Percentiles rank a stretch among this genome's conserved stretches.
Conservation (phyloP, 2,329 filamentous ascomycete species). For the Furcasterigmium sp. region DNA sequence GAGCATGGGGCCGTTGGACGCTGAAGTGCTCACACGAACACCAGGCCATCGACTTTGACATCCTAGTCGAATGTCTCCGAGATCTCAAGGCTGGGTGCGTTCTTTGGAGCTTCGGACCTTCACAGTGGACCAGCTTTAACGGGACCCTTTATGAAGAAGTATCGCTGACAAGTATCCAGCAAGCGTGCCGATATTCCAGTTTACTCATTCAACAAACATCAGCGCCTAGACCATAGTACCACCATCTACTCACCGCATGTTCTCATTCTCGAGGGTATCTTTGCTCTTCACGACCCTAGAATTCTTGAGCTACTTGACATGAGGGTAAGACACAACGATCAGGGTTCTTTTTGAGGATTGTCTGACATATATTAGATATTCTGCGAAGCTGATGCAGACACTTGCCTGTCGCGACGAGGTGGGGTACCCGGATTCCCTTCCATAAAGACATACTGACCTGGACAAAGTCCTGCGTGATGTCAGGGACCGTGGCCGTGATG, state of each 20-base stretch:
- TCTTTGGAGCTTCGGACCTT: no score
- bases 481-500: slow-evolving; percentile 79
- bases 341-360: background rate
- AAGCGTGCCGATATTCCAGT: slow-evolving; percentile 87
- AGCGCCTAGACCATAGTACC: slow-evolving; percentile 71
- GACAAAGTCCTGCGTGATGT: slow-evolving; percentile 76
- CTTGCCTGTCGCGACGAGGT: slow-evolving; percentile 87
- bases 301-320: slow-evolving; percentile 86
- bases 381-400: slow-evolving; percentile 91
- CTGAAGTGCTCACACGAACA: background rate
- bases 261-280: slow-evolving; percentile 90
- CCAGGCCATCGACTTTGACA: slow-evolving; percentile 86
- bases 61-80: slow-evolving; percentile 69
- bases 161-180: no score
- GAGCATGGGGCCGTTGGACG: no score
- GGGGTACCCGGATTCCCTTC: slow-evolving; percentile 25
- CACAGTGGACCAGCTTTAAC: no score
- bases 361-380: slow-evolving; percentile 60
- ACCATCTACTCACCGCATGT: slow-evolving; percentile 96
- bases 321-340: slow-evolving; percentile 54
- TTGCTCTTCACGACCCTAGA: slow-evolving; percentile 84
- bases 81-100: slow-evolving; percentile 88
- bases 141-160: no score
- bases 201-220: slow-evolving; percentile 93
- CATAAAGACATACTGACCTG: slow-evolving; percentile 5